Conservation (phyloP, 495 filamentous ascomycete species). For the Xylaria flabelliformis region DNA sequence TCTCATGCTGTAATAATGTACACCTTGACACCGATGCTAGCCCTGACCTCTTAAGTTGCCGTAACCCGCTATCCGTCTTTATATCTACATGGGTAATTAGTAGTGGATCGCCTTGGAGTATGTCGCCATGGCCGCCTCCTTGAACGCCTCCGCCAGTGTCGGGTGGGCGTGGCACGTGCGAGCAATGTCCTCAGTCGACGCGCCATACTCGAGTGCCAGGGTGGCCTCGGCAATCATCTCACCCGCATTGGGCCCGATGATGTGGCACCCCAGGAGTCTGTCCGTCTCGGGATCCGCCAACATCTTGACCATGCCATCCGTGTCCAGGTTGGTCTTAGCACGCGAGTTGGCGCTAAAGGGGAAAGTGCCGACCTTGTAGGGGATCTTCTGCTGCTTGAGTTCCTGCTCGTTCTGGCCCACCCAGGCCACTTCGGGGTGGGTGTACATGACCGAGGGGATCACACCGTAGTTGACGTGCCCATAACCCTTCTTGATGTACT, state of each 20-base stretch:
- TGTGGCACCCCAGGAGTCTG: slow-evolving; percentile 92
- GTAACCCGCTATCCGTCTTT: slow-evolving; percentile 27
- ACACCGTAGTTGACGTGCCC: slow-evolving; percentile 99
- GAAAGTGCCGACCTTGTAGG: slow-evolving; percentile 91
- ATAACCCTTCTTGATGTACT: slow-evolving; percentile 96
- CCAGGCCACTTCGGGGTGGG: slow-evolving; percentile 97
- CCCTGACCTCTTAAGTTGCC: slow-evolving; percentile 26
- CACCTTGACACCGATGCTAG: slow-evolving; percentile 45
- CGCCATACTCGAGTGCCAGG: slow-evolving; percentile 94
- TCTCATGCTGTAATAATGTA: slow-evolving; percentile 42
- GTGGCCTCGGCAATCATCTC: slow-evolving; percentile 99
- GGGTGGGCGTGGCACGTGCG: slow-evolving; percentile 97
- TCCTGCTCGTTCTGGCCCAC: slow-evolving; percentile 98
- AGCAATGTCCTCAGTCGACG: slow-evolving; percentile 91
- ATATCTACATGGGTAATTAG: slow-evolving; percentile 58
- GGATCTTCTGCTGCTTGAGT: slow-evolving; percentile 84
- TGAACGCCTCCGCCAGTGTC: slow-evolving; percentile 95
- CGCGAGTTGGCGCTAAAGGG: slow-evolving; percentile 97
- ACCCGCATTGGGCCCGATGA: slow-evolving; percentile 92
- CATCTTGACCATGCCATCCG: slow-evolving; percentile 97
- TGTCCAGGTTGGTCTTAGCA: slow-evolving; percentile 98
- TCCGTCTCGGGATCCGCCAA: slow-evolving; percentile 96
- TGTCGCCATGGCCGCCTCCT: slow-evolving; percentile 99
- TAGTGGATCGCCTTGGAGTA: slow-evolving; percentile 97
- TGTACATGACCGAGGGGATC: slow-evolving; percentile 99